A percentile compares a stretch with the other conserved stretches of the same genome.
These are phyloP conservation scores for Piper betle DNA, from an alignment of 164 flowering plant genomes.

Conservation along the genomic window DNA sequence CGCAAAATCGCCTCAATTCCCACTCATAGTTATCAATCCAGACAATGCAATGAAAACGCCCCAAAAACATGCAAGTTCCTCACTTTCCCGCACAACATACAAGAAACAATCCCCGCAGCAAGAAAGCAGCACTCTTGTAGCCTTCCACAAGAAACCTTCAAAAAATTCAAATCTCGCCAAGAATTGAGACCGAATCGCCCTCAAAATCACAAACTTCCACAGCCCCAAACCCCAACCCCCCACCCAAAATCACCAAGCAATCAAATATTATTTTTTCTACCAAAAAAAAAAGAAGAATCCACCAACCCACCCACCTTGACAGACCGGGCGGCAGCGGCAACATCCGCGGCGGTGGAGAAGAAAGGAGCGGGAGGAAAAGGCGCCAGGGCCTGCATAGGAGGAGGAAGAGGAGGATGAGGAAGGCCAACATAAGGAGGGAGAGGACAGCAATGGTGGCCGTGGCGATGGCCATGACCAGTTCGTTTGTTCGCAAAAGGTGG, in stretches of 20 bases:
- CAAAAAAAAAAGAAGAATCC: background rate
- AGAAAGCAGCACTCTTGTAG: too few relatives aligned
- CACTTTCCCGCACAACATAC: background rate
- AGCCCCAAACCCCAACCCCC: too few relatives aligned
- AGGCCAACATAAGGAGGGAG: constrained; percentile 39
- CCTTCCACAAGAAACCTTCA: too few relatives aligned
- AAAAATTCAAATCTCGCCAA: too few relatives aligned
- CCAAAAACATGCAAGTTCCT: background rate
- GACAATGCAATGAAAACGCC: background rate
- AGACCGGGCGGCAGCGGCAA: background rate
- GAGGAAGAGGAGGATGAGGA: constrained; percentile 45
- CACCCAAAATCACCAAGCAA: too few relatives aligned
- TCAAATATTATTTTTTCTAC: background rate
- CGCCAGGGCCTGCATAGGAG: constrained; percentile 81
- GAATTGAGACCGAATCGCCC: too few relatives aligned
- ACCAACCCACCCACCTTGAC: background rate
- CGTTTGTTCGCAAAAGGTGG: too few relatives aligned
- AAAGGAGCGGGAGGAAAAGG: constrained; percentile 28
- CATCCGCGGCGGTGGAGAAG: background rate
- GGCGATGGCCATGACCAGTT: too few relatives aligned
- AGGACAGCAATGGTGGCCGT: constrained; percentile 6
- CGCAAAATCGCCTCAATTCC: background rate
- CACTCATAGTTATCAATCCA: background rate
- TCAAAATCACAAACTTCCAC: too few relatives aligned
- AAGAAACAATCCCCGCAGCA: background rate